Percentiles rank a stretch among this genome's conserved stretches.
These are phyloP conservation scores for Cinnamomum micranthum DNA, from an alignment of 164 flowering plant genomes.

Conservation along the genomic window DNA sequence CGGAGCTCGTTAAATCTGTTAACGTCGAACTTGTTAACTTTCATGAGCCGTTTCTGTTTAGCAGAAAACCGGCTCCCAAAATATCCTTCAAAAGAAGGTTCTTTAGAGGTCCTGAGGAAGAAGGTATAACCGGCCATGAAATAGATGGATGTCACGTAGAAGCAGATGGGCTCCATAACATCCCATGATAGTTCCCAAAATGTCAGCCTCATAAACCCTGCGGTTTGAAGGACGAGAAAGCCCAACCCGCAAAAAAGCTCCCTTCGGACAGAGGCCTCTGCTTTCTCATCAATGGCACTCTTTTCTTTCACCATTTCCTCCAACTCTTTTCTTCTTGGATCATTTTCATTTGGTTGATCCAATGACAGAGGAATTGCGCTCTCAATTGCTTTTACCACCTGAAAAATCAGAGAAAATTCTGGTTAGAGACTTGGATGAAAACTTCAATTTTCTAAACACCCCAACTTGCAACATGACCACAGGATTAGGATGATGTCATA, in stretches of 20 bases:
- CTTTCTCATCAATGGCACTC: conserved; percentile 37
- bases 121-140: conserved; percentile 48
- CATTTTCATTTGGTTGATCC: conserved; percentile 26
- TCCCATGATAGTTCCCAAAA: conserved; percentile 75
- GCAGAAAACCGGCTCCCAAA: conserved; percentile 39
- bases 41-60: conserved; percentile 47
- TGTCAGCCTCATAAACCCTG: conserved; percentile 58
- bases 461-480: too few relatives aligned
- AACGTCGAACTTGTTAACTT: conserved; percentile 36
- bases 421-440: conserved; percentile 10
- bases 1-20: conserved; percentile 42
- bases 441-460: not conserved
- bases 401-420: conserved; percentile 13
- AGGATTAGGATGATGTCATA: too few relatives aligned
- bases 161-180: conserved; percentile 74
- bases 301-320: conserved; percentile 43
- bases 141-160: conserved; percentile 48
- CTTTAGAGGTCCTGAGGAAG: conserved; percentile 55
- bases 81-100: conserved; percentile 58
- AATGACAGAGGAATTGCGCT: conserved; percentile 24
- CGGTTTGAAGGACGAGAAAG: conserved; percentile 37
- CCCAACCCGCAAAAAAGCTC: conserved; percentile 57
- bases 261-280: conserved; percentile 30
- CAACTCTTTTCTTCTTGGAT: conserved; percentile 40
- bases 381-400: conserved; percentile 60